Evolutionary conservation across 345 rosid species (phyloP), one percentile per base, ranked within the genome.

Genomic region (Kandelia obovata): DNA sequence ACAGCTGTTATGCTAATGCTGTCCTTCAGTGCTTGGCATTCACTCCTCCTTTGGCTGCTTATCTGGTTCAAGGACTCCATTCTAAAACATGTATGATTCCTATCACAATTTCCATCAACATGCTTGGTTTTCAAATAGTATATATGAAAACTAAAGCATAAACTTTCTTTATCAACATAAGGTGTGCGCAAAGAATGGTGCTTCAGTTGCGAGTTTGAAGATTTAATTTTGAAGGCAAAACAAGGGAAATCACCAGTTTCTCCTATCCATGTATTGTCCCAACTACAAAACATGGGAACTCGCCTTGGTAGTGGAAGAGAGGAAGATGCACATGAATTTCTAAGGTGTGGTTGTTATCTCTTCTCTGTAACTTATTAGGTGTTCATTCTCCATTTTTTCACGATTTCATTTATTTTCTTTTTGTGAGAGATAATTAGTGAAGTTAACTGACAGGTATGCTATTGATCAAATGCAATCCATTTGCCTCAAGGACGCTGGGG

Each of bases 281-380:
- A 81, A 64, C 78, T 96, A 51, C 91, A 81, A 65, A 82, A 70
- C 72, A 81, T 84, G 46, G 94, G 92, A 83, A 87, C 87, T 69
- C 85, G 74, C 71, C 91, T 92, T 78, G 89, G 90, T 53, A 83
- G 82, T 71, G 99, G 99, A 35, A 88, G 84, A 70, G 91, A 96
- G 78, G 99, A 96, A 85, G 99, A 96, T 75, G 99, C 99, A 26
- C 99, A 96, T 88, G 99, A 96, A 80, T 96, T 92, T 74, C 81
- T 96, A 66, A 89, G 99, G 99, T 92, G 70, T 76, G 65, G 28
- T 58, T 53, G 58, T 59, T 53, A 58, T 61, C n/a, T 37, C 8
- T 43, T 53, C 27, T 58, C 13, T 21, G 53, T 37, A 43, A 20
- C 49, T 46, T 28, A 5, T 37, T 10, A 34, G 23, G 10, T 13